Percentiles rank a stretch among this genome's conserved stretches.
These are phyloP conservation scores for Tricholoma flavovirens DNA, from an alignment of 768 basidiomycete genomes.

Conservation along the genomic window DNA sequence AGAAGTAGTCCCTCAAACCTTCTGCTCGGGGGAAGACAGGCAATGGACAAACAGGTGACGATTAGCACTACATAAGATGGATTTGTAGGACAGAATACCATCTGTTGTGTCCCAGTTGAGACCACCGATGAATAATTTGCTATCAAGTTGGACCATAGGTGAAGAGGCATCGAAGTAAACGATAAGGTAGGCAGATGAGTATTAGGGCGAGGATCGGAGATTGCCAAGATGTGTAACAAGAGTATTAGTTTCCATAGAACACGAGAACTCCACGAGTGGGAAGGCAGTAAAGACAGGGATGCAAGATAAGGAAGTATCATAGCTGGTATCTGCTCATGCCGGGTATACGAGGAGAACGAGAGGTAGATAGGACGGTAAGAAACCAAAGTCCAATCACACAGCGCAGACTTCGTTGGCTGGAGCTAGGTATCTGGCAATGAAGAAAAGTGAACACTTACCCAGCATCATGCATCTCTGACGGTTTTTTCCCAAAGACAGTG, in stretches of 20 bases:
- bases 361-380: slow-evolving; percentile 9
- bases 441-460: slow-evolving; percentile 51
- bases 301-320: slow-evolving; percentile 29
- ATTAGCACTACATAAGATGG: slow-evolving; percentile 32
- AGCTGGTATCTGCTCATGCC: slow-evolving; percentile 22
- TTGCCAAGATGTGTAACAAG: slow-evolving; percentile 17
- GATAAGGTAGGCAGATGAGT: slow-evolving; percentile 21
- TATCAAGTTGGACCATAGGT: slow-evolving; percentile 32
- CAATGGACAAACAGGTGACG: slow-evolving; percentile 20
- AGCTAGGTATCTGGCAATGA: background rate
- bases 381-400: slow-evolving; percentile 9
- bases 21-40: slow-evolving; percentile 35
- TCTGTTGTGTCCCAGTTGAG: slow-evolving; percentile 91
- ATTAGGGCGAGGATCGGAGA: slow-evolving; percentile 18
- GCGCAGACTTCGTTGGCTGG: background rate
- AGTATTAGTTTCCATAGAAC: slow-evolving; percentile 21
- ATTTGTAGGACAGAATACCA: slow-evolving; percentile 48
- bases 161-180: slow-evolving; percentile 18
- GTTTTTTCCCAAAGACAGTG: slow-evolving; percentile 51
- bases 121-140: slow-evolving; percentile 90
- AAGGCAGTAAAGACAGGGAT: slow-evolving; percentile 14
- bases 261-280: slow-evolving; percentile 8
- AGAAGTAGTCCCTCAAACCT: slow-evolving; percentile 65
- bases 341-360: slow-evolving; percentile 9
- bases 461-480: slow-evolving; percentile 75